These are phyloP conservation scores for Suillus luteus DNA, from an alignment of 768 basidiomycete species.

Conservation along the genomic window DNA sequence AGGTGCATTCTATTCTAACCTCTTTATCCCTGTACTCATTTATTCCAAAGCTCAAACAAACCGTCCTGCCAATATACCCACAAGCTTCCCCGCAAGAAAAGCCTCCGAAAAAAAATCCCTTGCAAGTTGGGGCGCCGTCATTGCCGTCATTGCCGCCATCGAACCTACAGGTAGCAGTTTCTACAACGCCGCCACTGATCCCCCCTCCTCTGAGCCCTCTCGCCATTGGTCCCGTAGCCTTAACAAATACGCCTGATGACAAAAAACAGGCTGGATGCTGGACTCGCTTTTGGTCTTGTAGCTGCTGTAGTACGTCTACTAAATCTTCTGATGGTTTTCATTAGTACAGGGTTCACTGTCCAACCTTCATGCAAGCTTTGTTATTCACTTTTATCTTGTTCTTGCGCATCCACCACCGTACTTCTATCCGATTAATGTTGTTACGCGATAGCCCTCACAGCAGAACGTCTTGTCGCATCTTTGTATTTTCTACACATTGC, in stretches of 20 bases:
- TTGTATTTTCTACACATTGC: neutral
- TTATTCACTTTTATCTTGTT: neutral
- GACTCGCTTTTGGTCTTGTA: neutral
- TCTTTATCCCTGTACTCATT: neutral
- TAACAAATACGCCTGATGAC: neutral
- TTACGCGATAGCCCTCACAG: neutral
- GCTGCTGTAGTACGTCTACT: neutral
- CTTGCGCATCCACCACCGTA: neutral
- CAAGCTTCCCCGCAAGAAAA: neutral
- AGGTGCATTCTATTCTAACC: neutral
- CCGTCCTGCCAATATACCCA: no score
- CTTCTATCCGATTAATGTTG: no score
- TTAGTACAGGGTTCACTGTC: neutral
- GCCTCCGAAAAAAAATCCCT: neutral
- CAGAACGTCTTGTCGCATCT: neutral
- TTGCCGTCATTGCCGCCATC: neutral
- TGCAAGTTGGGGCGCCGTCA: neutral
- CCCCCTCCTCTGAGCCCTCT: no score
- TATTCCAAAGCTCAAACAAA: neutral
- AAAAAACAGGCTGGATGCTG: neutral
- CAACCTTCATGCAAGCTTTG: neutral
- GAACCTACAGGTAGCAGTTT: neutral
- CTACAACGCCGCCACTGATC: neutral
- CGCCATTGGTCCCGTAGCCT: neutral
- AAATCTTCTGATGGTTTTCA: neutral